Base-by-base conservation (phyloP, 2,329 filamentous ascomycete genomes). In the Hymenoscyphus occultus region DNA sequence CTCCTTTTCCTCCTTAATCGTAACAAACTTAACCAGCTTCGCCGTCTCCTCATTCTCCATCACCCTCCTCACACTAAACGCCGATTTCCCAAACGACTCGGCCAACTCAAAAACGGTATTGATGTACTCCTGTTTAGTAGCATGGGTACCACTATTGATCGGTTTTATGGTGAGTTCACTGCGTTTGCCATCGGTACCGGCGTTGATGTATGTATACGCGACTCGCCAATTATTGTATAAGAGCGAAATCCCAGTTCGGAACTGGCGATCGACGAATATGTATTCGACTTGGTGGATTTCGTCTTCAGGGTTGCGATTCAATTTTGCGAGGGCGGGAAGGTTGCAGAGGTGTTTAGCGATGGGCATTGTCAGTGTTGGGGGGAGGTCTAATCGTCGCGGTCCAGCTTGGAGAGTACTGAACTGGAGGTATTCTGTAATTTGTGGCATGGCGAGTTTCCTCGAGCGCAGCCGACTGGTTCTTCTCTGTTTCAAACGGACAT, bases 401-500 rank as follows among this genome's bases (percentile, higher is more conserved):
- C 28, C 39, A n/a, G 70, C 54, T 28, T 60, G 59, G 32, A 75
- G 40, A 9, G 70, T 68, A 28, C 69, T 72, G 5, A 61, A 59
- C 5, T 60, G n/a, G 9, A 75, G 22, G 42, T 73, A 75, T 2
- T 69, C 45, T 35, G 60, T 22, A 5, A 73, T 70, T 14, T 60
- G 6, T 3, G 60, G 28, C 32, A 70, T 61, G 22, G 64, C n/a
- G 10, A 57, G 59, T n/a, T 62, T 48, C 2, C 59, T 28, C n/a
- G 59, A 42, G 10, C 60, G 28, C 19, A 75, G 63, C n/a, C 60
- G 64, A 42, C 65, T 68, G 5, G 61, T 69, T 2, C 67, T 72
- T n/a, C 48, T 67, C 32, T 73, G 72, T 32, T 71, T 68, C 59
- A 77, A 75, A 14, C 72, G 68, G 19, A 76, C 59, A 67, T 77